Conservation (phyloP, 352 stramenopile genomes). For the Phytophthora fragariae region DNA sequence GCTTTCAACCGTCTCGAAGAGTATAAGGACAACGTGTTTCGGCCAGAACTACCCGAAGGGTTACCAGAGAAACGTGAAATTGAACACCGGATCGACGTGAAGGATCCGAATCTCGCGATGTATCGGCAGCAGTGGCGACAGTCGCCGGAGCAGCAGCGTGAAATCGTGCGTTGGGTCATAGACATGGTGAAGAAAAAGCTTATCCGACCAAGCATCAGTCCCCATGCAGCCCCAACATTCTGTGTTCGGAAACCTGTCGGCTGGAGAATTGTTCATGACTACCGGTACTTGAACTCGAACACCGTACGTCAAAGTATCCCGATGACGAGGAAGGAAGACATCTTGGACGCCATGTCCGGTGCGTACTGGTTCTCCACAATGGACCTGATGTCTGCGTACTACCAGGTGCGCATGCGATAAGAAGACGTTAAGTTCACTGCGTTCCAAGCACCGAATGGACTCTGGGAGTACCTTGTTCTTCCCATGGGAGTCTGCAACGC, state of each 20-base stretch:
- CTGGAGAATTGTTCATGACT: constrained; percentile 39
- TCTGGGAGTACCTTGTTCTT: constrained; percentile 13
- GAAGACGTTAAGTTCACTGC: constrained; percentile 33
- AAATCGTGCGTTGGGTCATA: constrained; percentile 1
- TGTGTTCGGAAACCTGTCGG: constrained; percentile 29
- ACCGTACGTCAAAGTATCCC: constrained; percentile 14
- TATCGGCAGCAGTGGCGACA: constrained; percentile 21
- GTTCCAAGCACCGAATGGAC: constrained; percentile 12
- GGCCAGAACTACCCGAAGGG: constrained; percentile 11
- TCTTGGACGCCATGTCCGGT: constrained; percentile 25
- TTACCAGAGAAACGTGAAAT: constrained; percentile 14
- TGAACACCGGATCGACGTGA: constrained; percentile 14
- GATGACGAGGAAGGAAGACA: constrained; percentile 31
- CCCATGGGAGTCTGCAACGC: constrained; percentile 10
- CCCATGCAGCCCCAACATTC: constrained; percentile 15
- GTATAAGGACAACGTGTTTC: constrained; percentile 16
- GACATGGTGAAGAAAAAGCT: constrained; percentile 15
- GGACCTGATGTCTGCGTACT: constrained; percentile 31
- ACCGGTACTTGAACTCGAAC: constrained; percentile 12
- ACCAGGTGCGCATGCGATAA: constrained; percentile 35
- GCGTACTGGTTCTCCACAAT: constrained; percentile 28
- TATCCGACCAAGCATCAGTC: constrained; percentile 17
- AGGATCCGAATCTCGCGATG: constrained; percentile 8
- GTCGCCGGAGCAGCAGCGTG: constrained; percentile 24
- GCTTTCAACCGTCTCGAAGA: constrained; percentile 3